A percentile compares a stretch with the other conserved stretches of the same genome.
Conservation (phyloP, 345 rosid species). For the Kernera saxatilis region DNA sequence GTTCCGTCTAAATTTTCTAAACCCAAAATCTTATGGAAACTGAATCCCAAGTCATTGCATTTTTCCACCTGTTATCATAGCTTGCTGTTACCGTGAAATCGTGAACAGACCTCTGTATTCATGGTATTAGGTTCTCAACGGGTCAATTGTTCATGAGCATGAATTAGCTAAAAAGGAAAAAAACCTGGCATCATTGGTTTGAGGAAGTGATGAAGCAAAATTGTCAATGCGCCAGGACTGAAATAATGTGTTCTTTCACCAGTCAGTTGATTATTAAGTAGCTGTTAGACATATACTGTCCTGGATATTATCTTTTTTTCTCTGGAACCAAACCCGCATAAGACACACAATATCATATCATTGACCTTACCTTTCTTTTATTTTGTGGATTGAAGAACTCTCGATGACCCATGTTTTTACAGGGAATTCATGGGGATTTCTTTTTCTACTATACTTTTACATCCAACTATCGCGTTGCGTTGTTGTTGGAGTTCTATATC, state of each 20-base stretch:
- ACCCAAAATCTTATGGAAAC: not conserved
- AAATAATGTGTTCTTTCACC: not conserved
- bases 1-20: not conserved
- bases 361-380: not conserved
- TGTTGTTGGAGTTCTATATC: constrained; percentile 67
- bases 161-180: not conserved
- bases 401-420: constrained; percentile 21
- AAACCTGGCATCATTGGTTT: not conserved
- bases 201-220: not conserved
- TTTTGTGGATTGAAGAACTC: not conserved
- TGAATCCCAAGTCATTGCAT: not conserved
- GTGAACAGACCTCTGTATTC: not conserved
- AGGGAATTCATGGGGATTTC: constrained; percentile 80
- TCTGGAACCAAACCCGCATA: not conserved
- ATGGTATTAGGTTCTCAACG: not conserved
- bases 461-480: constrained; percentile 63
- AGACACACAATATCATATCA: not conserved
- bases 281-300: not conserved
- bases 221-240: not conserved
- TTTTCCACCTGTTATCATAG: not conserved
- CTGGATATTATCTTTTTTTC: not conserved
- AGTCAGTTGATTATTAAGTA: not conserved
- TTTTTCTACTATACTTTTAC: constrained; percentile 63
- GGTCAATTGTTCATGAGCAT: not conserved
- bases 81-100: not conserved